phyloP scores from a whole-genome alignment of 257 asterid genomes.

The Gardenia jasminoides region DNA sequence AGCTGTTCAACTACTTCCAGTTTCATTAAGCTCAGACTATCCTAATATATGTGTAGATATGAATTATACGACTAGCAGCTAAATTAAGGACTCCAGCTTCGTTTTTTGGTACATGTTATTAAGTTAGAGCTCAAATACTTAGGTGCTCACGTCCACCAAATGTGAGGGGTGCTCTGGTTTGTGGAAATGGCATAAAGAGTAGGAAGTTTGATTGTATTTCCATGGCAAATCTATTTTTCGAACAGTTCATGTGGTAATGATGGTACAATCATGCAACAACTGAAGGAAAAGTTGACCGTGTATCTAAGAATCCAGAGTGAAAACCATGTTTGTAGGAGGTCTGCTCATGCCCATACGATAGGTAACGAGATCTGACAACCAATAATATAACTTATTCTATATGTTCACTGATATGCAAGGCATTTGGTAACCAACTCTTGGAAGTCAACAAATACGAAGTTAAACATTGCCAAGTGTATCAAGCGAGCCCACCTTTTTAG shows the following conservation, averaged over 20 bases:
- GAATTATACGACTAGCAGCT: neutral
- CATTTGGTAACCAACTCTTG: neutral
- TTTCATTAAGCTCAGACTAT: neutral
- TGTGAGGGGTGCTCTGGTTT: neutral
- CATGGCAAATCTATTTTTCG: neutral
- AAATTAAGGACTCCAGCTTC: neutral
- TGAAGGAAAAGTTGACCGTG: neutral
- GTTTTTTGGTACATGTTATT: neutral
- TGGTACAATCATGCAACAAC: neutral
- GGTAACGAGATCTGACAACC: neutral
- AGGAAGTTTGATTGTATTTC: neutral
- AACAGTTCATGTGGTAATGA: neutral
- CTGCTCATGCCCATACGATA: neutral
- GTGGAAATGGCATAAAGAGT: neutral
- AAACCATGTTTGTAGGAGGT: neutral
- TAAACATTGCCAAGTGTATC: neutral
- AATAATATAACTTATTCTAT: neutral
- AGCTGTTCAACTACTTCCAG: neutral
- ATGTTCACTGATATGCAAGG: neutral
- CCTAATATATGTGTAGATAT: neutral
- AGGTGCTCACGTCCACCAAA: neutral
- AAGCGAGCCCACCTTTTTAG: neutral
- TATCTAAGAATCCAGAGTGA: neutral
- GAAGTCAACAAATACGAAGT: neutral
- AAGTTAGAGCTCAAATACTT: neutral